phyloP scores from a whole-genome alignment of 768 basidiomycete genomes.

The Lyophyllum semitale region DNA sequence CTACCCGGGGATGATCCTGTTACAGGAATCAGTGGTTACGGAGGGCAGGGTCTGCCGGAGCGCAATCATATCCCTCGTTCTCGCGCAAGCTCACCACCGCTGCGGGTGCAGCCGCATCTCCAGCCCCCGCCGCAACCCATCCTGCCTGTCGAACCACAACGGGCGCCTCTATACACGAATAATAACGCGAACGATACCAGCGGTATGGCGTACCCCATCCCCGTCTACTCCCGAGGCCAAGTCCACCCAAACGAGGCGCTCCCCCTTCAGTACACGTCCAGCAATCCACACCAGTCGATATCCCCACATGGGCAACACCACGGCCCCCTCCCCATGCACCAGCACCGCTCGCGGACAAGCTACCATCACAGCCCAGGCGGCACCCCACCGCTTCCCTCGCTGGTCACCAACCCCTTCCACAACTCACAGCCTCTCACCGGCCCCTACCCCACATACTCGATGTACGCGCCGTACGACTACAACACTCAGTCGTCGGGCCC shows the following conservation, averaged over 20 bases:
- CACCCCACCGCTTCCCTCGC: background rate
- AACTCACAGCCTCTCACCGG: too few relatives aligned
- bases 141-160: conserved; percentile 1
- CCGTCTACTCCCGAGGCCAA: conserved; percentile 4
- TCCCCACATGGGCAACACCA: background rate
- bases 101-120: conserved; percentile 17
- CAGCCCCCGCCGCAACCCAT: conserved; percentile 11
- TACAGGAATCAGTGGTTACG: background rate
- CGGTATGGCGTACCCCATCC: conserved; percentile 12
- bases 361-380: conserved; percentile 2
- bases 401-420: background rate
- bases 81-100: conserved; percentile 3
- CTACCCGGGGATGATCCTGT: conserved; percentile 39
- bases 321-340: background rate
- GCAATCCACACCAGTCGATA: background rate
- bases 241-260: background rate
- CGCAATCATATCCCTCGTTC: conserved; percentile 1
- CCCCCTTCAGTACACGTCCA: background rate
- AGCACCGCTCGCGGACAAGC: background rate
- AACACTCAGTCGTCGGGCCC: conserved; percentile 28
- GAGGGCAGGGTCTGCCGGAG: background rate
- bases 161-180: background rate
- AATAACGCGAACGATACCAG: background rate
- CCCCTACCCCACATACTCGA: background rate
- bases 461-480: conserved; percentile 22